These are phyloP conservation scores for Paramecium tetraurelia DNA, from an alignment of 73 alveolate species.

Conservation along the genomic window DNA sequence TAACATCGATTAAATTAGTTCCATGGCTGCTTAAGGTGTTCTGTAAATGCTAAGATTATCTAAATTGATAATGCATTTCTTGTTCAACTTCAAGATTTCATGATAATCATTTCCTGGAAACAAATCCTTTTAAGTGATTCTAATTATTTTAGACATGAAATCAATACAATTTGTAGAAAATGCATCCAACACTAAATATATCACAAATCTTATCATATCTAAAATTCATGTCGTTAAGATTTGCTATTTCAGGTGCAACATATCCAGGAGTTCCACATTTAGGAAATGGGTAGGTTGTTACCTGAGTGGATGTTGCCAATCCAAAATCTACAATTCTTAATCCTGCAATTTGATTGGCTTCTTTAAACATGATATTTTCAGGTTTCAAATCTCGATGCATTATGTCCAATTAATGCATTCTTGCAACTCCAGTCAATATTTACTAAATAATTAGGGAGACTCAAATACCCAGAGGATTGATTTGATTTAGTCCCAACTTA, in stretches of 20 bases:
- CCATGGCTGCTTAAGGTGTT: slow-evolving; percentile 65
- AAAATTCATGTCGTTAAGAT: background rate
- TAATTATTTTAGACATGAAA: background rate
- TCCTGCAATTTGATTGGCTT: background rate
- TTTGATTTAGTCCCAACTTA: slow-evolving; percentile 7
- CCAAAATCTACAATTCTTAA: slow-evolving; percentile 44
- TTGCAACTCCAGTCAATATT: background rate
- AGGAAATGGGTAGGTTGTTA: background rate
- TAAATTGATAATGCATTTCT: slow-evolving; percentile 37
- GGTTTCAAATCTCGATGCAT: slow-evolving; percentile 46
- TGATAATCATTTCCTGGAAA: slow-evolving; percentile 50
- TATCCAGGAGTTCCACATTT: slow-evolving; percentile 64
- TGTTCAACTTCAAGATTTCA: slow-evolving; percentile 44
- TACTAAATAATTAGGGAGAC: background rate
- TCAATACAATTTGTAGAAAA: slow-evolving; percentile 41
- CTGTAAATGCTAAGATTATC: background rate
- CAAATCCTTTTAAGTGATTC: slow-evolving; percentile 39
- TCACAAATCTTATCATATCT: slow-evolving; percentile 45
- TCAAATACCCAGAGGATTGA: background rate
- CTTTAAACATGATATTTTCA: slow-evolving; percentile 28
- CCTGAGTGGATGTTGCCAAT: background rate
- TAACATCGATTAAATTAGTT: slow-evolving; percentile 59
- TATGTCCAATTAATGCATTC: background rate
- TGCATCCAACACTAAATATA: slow-evolving; percentile 54
- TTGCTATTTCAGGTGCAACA: slow-evolving; percentile 60